phyloP scores from a whole-genome alignment of 2,329 filamentous ascomycete genomes.

The Chrysosporium queenslandicum region DNA sequence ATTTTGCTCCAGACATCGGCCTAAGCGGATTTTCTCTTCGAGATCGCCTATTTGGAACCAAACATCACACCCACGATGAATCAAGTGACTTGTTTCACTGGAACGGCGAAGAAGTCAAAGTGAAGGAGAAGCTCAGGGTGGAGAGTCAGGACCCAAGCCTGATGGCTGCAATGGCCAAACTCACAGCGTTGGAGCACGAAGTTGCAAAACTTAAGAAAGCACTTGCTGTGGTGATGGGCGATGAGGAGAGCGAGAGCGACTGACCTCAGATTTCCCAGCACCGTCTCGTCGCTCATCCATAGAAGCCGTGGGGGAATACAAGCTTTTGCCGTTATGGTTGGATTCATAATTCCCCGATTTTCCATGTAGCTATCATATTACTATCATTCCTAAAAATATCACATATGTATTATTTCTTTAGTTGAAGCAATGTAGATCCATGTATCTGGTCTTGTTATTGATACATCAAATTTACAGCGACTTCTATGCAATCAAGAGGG shows the following conservation, averaged over 20 bases:
- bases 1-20: constrained; percentile 58
- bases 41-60: constrained; percentile 43
- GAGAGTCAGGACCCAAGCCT: constrained; percentile 83
- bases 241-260: constrained; percentile 38
- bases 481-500: too few relatives aligned
- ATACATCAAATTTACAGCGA: too few relatives aligned
- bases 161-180: constrained; percentile 72
- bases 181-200: constrained; percentile 65
- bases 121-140: constrained; percentile 79
- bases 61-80: constrained; percentile 64
- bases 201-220: constrained; percentile 61
- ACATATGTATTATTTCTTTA: too few relatives aligned
- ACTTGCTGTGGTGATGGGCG: constrained; percentile 67
- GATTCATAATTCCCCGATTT: too few relatives aligned
- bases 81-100: constrained; percentile 66
- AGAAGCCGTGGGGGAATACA: too few relatives aligned
- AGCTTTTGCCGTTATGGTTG: too few relatives aligned
- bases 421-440: too few relatives aligned
- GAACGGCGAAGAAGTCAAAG: constrained; percentile 61
- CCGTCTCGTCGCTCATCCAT: too few relatives aligned
- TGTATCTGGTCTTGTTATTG: too few relatives aligned
- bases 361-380: too few relatives aligned
- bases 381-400: too few relatives aligned
- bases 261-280: constrained; percentile 3
- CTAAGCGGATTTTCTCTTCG: constrained; percentile 49